Evolutionary conservation across 2,329 filamentous ascomycete genomes (phyloP).

Genomic region (Microdochium paspali): DNA sequence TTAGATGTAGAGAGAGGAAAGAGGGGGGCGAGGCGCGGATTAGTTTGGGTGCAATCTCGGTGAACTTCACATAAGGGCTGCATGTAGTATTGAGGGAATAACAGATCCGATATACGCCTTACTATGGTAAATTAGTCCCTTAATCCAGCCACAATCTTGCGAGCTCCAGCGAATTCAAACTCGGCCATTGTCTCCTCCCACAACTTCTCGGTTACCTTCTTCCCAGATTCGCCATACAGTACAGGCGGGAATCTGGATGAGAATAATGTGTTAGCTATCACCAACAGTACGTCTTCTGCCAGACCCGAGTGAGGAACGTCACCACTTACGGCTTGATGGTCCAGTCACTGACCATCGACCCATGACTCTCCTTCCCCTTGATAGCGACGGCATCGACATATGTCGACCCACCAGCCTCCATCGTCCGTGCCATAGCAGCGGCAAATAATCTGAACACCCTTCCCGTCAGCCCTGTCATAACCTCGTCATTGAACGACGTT

Average conservation of each 20-base stretch:
- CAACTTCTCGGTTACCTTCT: not conserved
- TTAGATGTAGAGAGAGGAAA: too few relatives aligned
- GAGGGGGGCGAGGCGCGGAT: too few relatives aligned
- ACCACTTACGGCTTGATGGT: constrained; percentile 6
- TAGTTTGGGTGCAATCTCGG: too few relatives aligned
- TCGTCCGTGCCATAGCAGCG: constrained; percentile 2
- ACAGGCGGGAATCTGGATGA: not conserved
- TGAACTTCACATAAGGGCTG: too few relatives aligned
- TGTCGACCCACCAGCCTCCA: constrained; percentile 6
- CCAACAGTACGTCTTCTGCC: too few relatives aligned
- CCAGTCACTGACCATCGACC: constrained; percentile 7
- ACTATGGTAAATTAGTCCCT: too few relatives aligned
- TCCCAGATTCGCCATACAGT: not conserved
- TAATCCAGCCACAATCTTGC: not conserved
- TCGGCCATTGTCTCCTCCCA: constrained; percentile 1
- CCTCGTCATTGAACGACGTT: constrained; percentile 2
- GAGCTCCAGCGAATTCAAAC: not conserved
- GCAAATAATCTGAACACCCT: not conserved
- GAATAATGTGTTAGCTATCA: not conserved
- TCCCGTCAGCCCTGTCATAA: not conserved
- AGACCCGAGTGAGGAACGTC: too few relatives aligned
- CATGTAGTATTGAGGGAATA: too few relatives aligned
- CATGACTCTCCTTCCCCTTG: constrained; percentile 8
- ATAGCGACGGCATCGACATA: constrained; percentile 11
- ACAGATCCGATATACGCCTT: too few relatives aligned